Percentiles rank a stretch among this genome's conserved stretches.
phyloP scores from a whole-genome alignment of 371 early-diverging fungal genomes.

The Rhizopus arrhizus region DNA sequence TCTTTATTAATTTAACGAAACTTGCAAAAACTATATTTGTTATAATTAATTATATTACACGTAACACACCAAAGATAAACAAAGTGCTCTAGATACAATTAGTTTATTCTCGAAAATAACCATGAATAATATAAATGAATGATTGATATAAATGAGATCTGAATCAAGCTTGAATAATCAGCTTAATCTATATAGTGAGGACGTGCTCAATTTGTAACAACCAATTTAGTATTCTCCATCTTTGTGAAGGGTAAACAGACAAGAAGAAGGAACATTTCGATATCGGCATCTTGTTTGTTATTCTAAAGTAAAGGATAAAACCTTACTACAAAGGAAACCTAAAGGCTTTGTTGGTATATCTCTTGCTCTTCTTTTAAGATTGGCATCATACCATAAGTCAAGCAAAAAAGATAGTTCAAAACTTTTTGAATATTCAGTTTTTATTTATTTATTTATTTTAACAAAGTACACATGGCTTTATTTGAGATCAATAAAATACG shows the following conservation, averaged over 20 bases:
- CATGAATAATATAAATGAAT: neutral
- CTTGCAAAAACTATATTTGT: too few species aligned
- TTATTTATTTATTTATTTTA: neutral
- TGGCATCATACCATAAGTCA: neutral
- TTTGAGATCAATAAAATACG: constrained; percentile 49
- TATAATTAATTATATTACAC: too few species aligned
- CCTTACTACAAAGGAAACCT: neutral
- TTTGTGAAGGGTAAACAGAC: neutral
- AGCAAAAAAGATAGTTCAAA: neutral
- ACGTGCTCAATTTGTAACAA: neutral
- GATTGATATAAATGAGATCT: neutral
- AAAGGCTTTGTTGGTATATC: neutral
- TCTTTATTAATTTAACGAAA: neutral
- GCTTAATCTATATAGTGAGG: neutral
- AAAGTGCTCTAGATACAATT: too few species aligned
- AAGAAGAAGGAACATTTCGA: neutral
- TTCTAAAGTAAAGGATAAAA: neutral
- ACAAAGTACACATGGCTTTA: constrained; percentile 2
- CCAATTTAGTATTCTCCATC: neutral
- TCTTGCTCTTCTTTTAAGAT: constrained; percentile 1
- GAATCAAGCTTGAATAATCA: neutral
- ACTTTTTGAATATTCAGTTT: neutral
- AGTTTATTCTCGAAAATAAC: too few species aligned
- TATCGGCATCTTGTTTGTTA: neutral
- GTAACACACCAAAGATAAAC: too few species aligned